A percentile compares a stretch with the other conserved stretches of the same genome.
These are phyloP conservation scores for Penicillium subrubescens DNA, from an alignment of 495 filamentous ascomycete species.

Conservation along the genomic window DNA sequence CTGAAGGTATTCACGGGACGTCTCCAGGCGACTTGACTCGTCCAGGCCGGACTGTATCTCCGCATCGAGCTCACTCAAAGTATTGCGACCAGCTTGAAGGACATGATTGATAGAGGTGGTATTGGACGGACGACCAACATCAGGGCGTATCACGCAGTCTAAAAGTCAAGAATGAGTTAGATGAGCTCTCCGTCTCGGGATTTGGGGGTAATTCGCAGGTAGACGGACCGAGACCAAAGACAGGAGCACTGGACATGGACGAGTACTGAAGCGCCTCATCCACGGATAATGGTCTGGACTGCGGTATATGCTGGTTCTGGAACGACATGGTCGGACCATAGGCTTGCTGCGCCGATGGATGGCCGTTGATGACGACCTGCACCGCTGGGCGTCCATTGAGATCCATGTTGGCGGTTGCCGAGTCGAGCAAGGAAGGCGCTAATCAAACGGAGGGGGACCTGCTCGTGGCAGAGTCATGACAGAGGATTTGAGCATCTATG, in stretches of 20 bases:
- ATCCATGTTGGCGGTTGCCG: conserved; percentile 40
- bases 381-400: conserved; percentile 44
- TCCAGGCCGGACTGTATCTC: conserved; percentile 42
- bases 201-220: conserved; percentile 3
- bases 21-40: conserved; percentile 45
- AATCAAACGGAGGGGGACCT: conserved; percentile 44
- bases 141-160: conserved; percentile 44
- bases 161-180: conserved; percentile 21
- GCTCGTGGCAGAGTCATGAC: conserved; percentile 56
- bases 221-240: conserved; percentile 76
- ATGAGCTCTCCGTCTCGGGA: not conserved
- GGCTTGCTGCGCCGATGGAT: conserved; percentile 32
- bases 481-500: conserved; percentile 21
- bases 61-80: conserved; percentile 41
- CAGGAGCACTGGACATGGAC: conserved; percentile 84
- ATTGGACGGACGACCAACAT: conserved; percentile 45
- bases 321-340: conserved; percentile 31
- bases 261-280: conserved; percentile 90
- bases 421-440: conserved; percentile 40
- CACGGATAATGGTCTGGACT: conserved; percentile 58
- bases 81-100: conserved; percentile 46
- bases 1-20: conserved; percentile 65
- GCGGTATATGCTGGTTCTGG: conserved; percentile 42
- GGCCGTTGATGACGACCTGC: conserved; percentile 50
- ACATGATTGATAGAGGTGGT: conserved; percentile 50